These are phyloP conservation scores for Ophiostoma sp. DNA, from an alignment of 2,329 filamentous ascomycete species.

Conservation along the genomic window DNA sequence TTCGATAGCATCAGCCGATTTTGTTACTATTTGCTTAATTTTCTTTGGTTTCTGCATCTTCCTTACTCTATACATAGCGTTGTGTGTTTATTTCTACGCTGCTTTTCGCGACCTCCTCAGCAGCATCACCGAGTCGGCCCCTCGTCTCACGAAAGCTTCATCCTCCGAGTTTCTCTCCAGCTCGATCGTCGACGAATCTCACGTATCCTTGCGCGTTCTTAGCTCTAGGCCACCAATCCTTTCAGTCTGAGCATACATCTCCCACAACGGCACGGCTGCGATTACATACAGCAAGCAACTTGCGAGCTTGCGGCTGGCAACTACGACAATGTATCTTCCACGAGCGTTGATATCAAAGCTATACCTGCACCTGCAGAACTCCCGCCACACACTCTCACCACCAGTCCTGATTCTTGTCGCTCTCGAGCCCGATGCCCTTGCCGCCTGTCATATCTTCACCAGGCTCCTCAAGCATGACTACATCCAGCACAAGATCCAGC, in stretches of 20 bases:
- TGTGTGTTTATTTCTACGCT: neutral
- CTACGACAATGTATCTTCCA: constrained; percentile 76
- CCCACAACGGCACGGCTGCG: neutral
- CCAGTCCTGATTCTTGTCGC: constrained; percentile 88
- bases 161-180: neutral
- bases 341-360: constrained; percentile 82
- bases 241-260: neutral
- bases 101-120: neutral
- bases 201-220: neutral
- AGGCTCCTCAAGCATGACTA: constrained; percentile 94
- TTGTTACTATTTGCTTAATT: neutral
- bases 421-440: constrained; percentile 91
- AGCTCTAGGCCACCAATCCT: neutral
- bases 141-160: neutral
- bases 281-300: neutral
- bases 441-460: constrained; percentile 89
- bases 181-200: neutral
- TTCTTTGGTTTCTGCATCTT: neutral
- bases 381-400: constrained; percentile 82
- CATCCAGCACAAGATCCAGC: constrained; percentile 95
- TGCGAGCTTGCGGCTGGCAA: neutral
- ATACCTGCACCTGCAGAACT: constrained; percentile 80
- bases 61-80: neutral
- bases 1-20: constrained; percentile 7
- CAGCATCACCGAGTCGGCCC: neutral